Base-by-base conservation (phyloP, 352 stramenopile genomes). In the Globisporangium parvum region DNA sequence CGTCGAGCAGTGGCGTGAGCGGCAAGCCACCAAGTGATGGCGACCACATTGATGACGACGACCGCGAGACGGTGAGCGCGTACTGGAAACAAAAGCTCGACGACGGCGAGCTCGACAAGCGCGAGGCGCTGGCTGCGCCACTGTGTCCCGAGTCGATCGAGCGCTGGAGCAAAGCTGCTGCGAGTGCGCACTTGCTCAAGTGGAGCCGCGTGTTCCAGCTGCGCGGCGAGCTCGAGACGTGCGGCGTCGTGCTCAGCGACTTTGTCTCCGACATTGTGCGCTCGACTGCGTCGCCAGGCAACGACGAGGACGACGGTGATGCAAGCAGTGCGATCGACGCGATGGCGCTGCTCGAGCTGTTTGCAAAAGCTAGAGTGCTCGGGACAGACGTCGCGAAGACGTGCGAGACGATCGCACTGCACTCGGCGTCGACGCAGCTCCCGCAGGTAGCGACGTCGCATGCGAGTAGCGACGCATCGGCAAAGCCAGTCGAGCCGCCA, bases 141-240 rank as follows among this genome's bases (percentile, higher is more conserved):
- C 20, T 72, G 14, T 62, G 49, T 41, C 23, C 55, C 26, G 63
- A 72, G 8, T 14, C 55, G n/a, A 74, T 82, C 53, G 66, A 55
- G 24, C 61, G 47, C 0, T 82, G 73, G 73, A 66, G 70, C 35
- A 63, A 69, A 41, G 46, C 49, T 10, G n/a, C 41, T n/a, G 37
- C 63, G 14, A 33, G 56, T 6, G 57, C 63, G n/a, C 64, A 73
- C 65, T 60, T 75, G 60, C 59, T 83, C 37, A 67, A 65, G 33
- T 80, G 66, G 69, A 83, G 73, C 28, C 67, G 77, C 14, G 71
- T 80, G 46, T 80, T 77, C 33, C 47, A 60, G 24, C 58, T 76
- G 28, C 68, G 73, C 8, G 60, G 42, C 9, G 66, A 80, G 6
- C 51, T 79, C 45, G 66, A 70, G 28, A 56, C 60, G 18, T 69